These are phyloP conservation scores for Salix arbutifolia DNA, from an alignment of 345 rosid genomes.

Conservation along the genomic window DNA sequence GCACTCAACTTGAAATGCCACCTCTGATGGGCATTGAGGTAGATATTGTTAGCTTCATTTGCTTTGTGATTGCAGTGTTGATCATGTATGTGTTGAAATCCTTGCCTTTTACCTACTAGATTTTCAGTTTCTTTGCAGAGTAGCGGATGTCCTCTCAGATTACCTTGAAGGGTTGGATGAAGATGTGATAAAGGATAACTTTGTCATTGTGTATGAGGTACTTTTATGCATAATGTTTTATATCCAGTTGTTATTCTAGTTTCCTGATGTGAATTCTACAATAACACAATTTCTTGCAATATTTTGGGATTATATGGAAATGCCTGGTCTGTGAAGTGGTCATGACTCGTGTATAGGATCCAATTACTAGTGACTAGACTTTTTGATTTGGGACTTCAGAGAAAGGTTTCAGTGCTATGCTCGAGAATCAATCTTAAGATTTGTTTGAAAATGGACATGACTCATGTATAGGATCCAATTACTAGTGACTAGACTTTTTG, in stretches of 20 bases:
- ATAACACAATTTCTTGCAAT: background rate
- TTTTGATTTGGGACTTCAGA: background rate
- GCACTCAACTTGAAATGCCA: constrained; percentile 97
- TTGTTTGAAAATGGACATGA: background rate
- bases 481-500: background rate
- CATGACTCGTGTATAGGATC: background rate
- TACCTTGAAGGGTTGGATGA: constrained; percentile 95
- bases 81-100: constrained; percentile 2
- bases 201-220: constrained; percentile 94
- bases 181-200: constrained; percentile 91
- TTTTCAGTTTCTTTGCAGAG: constrained; percentile 87
- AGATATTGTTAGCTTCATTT: background rate
- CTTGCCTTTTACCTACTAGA: constrained; percentile 19
- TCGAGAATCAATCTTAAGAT: too few species aligned
- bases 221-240: background rate
- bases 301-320: background rate
- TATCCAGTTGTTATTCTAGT: background rate
- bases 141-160: constrained; percentile 76
- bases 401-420: background rate
- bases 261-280: background rate
- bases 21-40: constrained; percentile 98
- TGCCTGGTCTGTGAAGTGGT: background rate
- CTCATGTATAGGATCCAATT: background rate
- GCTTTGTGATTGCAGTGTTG: constrained; percentile 3
- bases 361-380: background rate